Evolutionary conservation across 202 grass and related monocot genomes (phyloP).

Genomic region (Bolboschoenoplectus hybrid): DNA sequence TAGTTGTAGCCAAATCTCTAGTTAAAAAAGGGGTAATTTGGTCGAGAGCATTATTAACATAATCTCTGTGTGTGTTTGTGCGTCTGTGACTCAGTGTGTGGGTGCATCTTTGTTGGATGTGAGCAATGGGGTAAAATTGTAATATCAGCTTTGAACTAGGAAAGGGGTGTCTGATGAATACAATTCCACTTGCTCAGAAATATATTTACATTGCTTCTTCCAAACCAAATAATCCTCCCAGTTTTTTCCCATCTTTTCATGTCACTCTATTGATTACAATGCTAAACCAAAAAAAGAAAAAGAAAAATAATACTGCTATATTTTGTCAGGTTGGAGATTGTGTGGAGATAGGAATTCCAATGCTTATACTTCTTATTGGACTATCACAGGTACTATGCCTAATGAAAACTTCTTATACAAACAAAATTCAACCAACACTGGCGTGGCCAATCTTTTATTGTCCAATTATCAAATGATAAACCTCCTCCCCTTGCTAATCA

Average conservation of each 20-base stretch:
- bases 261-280: not conserved
- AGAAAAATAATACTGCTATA: conserved; percentile 9
- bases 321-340: conserved; percentile 55
- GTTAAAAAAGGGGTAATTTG: not conserved
- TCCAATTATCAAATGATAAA: not conserved
- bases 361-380: conserved; percentile 55
- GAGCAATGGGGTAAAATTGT: not conserved
- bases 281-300: not conserved
- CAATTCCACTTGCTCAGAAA: not conserved
- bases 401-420: not conserved
- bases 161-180: not conserved
- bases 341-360: conserved; percentile 58
- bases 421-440: conserved; percentile 18
- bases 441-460: not conserved
- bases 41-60: not conserved
- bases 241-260: conserved; percentile 3
- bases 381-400: conserved; percentile 47
- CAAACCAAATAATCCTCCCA: not conserved
- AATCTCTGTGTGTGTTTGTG: not conserved
- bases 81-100: not conserved
- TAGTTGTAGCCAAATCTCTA: conserved; percentile 10
- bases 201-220: conserved; percentile 1
- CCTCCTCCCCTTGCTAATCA: not conserved
- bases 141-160: conserved; percentile 22
- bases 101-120: not conserved